Base-by-base conservation (phyloP, 805 yeast species). In the Pichia eremophila region DNA sequence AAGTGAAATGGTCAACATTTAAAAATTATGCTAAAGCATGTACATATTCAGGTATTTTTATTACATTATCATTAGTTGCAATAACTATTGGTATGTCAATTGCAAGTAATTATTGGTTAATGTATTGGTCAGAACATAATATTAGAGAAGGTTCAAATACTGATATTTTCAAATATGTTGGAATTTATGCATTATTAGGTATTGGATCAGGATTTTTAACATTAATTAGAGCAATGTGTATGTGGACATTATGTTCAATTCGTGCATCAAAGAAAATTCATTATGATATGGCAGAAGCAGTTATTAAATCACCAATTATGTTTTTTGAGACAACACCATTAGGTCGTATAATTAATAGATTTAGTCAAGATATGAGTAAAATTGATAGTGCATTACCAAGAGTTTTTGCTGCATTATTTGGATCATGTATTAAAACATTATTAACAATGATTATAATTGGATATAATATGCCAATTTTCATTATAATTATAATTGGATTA, bases 301-400 rank as follows among this genome's bases (percentile, higher is more conserved):
- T 82, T 34, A 50, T 81, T 46, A 62, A 72, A 43, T 71, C 84
- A 1, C 86, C 87, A 41, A 78, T 82, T 82, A 67, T 72, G 4
- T 81, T 79, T 56, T 82, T 81, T 60, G 87, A 82, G 54, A 73
- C 84, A 0, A 81, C 86, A 0, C 88, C 88, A 8, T 61, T 76
- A 42, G 88, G 88, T 5, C 68, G 87, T 57, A 73, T 81, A 17
- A 68, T 80, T 59, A 81, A 82, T 58, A 64, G 87, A 53, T 81
- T 81, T 55, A 74, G 84, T 25, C 75, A 78, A 56, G 88, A 82
- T 63, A 71, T 82, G 51, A 72, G 71, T 51, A 71, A 71, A 31
- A 67, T 81, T 48, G 88, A 82, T 61, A 69, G 71, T 47, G 68
- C 68, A 1, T 65, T 82, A 35, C 85, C 85, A n/a, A 69, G 72